These are phyloP conservation scores for Trypanosomatidae sp. DNA, from an alignment of 208 protist genomes.

Conservation along the genomic window DNA sequence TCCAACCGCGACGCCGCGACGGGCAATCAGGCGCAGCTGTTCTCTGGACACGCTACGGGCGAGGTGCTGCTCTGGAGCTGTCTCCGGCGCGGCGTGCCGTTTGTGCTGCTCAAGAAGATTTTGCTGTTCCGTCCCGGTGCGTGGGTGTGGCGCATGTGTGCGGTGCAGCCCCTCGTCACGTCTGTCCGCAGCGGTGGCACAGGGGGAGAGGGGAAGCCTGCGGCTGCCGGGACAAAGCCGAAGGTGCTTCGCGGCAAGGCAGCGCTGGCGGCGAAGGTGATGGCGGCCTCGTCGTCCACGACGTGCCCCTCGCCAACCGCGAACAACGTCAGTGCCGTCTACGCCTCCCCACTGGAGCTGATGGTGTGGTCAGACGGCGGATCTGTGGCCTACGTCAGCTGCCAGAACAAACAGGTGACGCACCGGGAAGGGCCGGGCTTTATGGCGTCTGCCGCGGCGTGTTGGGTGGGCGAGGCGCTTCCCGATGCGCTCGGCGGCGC, in stretches of 20 bases:
- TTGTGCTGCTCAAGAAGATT: conserved; percentile 44
- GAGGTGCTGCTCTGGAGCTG: conserved; percentile 49
- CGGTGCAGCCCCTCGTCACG: conserved; percentile 11
- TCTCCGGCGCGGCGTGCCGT: conserved; percentile 7
- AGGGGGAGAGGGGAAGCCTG: too few species aligned
- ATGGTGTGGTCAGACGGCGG: conserved; percentile 39
- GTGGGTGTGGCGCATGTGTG: conserved; percentile 35
- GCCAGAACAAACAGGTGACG: conserved; percentile 1
- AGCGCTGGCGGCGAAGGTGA: neutral
- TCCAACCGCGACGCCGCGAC: neutral
- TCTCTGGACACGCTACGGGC: conserved; percentile 48
- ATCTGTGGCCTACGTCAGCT: conserved; percentile 27
- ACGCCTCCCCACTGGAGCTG: conserved; percentile 25
- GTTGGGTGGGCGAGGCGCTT: too few species aligned
- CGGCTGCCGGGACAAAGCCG: neutral
- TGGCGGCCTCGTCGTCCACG: neutral
- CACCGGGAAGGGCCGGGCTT: conserved; percentile 32
- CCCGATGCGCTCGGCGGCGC: too few species aligned
- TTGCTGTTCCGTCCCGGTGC: conserved; percentile 23
- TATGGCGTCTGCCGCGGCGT: conserved; percentile 20
- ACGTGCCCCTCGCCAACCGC: too few species aligned
- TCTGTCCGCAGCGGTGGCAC: too few species aligned
- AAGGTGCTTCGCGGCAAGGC: neutral
- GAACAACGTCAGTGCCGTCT: neutral
- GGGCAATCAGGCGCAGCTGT: conserved; percentile 26